Percentiles rank a stretch among this genome's conserved stretches.
phyloP scores from a whole-genome alignment of 2,329 filamentous ascomycete species.

The Penicillium sp. region DNA sequence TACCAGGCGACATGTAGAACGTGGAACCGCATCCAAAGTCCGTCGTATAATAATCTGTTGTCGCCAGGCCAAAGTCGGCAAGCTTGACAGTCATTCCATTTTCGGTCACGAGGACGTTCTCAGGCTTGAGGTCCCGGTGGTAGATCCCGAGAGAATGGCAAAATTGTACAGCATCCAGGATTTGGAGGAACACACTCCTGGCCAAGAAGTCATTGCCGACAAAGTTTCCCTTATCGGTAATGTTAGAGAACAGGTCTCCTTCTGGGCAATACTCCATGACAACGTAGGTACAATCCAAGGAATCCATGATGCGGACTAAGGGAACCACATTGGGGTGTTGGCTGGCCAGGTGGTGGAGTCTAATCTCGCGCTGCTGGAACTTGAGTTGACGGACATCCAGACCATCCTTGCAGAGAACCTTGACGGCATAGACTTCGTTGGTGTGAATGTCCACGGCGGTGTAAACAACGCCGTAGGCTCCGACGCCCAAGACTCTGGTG shows the following conservation, averaged over 20 bases:
- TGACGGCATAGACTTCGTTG: conserved; percentile 84
- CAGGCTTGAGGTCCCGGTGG: conserved; percentile 95
- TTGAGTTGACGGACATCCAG: conserved; percentile 81
- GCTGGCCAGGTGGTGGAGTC: conserved; percentile 84
- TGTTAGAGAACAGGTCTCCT: conserved; percentile 95
- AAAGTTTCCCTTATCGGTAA: conserved; percentile 91
- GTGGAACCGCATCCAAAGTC: conserved; percentile 98
- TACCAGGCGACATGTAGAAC: conserved; percentile 99
- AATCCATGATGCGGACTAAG: conserved; percentile 89
- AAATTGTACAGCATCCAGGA: conserved; percentile 92
- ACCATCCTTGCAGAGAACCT: conserved; percentile 92
- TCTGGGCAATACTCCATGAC: conserved; percentile 96
- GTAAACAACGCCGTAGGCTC: conserved; percentile 96
- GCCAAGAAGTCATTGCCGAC: conserved; percentile 87
- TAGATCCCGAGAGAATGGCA: conserved; percentile 94
- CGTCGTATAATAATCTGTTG: conserved; percentile 75
- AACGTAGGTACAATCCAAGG: conserved; percentile 89
- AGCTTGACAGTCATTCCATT: conserved; percentile 88
- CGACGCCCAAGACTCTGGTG: conserved; percentile 81
- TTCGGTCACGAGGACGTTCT: conserved; percentile 93
- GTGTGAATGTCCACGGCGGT: conserved; percentile 80
- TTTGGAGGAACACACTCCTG: conserved; percentile 86
- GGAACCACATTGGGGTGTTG: conserved; percentile 91
- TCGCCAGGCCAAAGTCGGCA: conserved; percentile 95
- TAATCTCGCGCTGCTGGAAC: conserved; percentile 92